These are phyloP conservation scores for Phaffia rhodozyma DNA, from an alignment of 1,284 basidiomycete genomes.

Conservation along the genomic window DNA sequence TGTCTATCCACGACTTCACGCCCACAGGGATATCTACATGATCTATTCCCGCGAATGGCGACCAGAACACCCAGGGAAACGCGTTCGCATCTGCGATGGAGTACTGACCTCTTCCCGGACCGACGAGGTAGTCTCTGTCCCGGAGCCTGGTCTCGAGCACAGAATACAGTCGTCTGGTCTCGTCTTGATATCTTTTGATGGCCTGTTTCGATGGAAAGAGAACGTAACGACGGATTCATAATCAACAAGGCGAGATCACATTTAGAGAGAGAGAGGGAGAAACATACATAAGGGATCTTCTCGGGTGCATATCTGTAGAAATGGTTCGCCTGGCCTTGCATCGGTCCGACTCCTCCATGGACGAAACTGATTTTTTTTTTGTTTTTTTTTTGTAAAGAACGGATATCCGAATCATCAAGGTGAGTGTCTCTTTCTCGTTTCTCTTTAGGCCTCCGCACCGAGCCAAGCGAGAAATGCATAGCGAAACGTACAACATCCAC, in stretches of 20 bases:
- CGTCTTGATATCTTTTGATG: slow-evolving; percentile 54
- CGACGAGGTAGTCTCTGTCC: slow-evolving; percentile 41
- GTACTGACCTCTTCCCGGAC: slow-evolving; percentile 51
- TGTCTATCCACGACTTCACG: slow-evolving; percentile 12
- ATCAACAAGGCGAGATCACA: background rate
- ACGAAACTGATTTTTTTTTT: background rate
- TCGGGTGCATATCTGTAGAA: slow-evolving; percentile 30
- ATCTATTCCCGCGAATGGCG: slow-evolving; percentile 2
- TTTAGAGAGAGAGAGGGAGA: background rate
- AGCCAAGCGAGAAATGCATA: background rate
- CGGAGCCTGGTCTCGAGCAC: slow-evolving; percentile 60
- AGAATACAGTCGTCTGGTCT: slow-evolving; percentile 62
- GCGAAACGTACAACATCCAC: slow-evolving; percentile 58
- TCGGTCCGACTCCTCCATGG: slow-evolving; percentile 26
- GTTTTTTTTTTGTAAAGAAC: too few relatives aligned
- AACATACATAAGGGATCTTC: slow-evolving; percentile 32
- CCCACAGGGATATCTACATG: slow-evolving; percentile 2
- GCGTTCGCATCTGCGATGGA: slow-evolving; percentile 35
- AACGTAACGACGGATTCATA: background rate
- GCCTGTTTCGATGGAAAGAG: slow-evolving; percentile 17
- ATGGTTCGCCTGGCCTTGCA: slow-evolving; percentile 54
- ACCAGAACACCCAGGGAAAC: slow-evolving; percentile 17
- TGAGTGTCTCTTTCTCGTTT: slow-evolving; percentile 23
- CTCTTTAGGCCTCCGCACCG: slow-evolving; percentile 24
- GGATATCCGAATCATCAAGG: too few relatives aligned